A percentile compares a stretch with the other conserved stretches of the same genome.
Conservation (phyloP, 169 alveolate species). For the Plasmodium cynomolgi region DNA sequence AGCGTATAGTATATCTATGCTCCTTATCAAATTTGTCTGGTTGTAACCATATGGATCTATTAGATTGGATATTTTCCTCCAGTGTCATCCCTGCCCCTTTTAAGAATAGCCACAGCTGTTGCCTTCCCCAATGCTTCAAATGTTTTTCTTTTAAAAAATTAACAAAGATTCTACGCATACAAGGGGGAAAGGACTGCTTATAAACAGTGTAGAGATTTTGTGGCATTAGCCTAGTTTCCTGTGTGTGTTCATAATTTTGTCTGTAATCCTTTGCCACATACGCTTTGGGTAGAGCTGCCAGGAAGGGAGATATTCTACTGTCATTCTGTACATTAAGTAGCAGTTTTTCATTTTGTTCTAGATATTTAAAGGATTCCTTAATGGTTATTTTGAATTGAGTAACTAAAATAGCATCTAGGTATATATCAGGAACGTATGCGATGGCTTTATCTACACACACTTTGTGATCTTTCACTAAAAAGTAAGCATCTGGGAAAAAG, state of each 20-base stretch:
- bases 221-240: constrained; percentile 55
- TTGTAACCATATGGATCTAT: constrained; percentile 90
- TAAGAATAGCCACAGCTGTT: constrained; percentile 91
- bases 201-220: constrained; percentile 78
- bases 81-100: constrained; percentile 92
- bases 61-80: constrained; percentile 88
- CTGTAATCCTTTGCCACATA: constrained; percentile 72
- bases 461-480: constrained; percentile 77
- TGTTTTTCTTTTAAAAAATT: constrained; percentile 87
- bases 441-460: constrained; percentile 72
- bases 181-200: constrained; percentile 90
- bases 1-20: constrained; percentile 93
- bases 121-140: constrained; percentile 91
- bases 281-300: constrained; percentile 73
- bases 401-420: constrained; percentile 75
- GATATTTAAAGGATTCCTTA: constrained; percentile 51
- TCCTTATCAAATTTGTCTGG: constrained; percentile 90
- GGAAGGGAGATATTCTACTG: constrained; percentile 74
- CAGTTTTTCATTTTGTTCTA: constrained; percentile 71
- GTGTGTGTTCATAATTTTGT: constrained; percentile 72
- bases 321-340: constrained; percentile 66
- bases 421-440: constrained; percentile 82
- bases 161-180: constrained; percentile 91
- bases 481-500: constrained; percentile 84
- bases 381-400: constrained; percentile 77